A percentile compares a stretch with the other conserved stretches of the same genome.
These are phyloP conservation scores for Candida peoriensis DNA, from an alignment of 805 yeast genomes.

Conservation along the genomic window DNA sequence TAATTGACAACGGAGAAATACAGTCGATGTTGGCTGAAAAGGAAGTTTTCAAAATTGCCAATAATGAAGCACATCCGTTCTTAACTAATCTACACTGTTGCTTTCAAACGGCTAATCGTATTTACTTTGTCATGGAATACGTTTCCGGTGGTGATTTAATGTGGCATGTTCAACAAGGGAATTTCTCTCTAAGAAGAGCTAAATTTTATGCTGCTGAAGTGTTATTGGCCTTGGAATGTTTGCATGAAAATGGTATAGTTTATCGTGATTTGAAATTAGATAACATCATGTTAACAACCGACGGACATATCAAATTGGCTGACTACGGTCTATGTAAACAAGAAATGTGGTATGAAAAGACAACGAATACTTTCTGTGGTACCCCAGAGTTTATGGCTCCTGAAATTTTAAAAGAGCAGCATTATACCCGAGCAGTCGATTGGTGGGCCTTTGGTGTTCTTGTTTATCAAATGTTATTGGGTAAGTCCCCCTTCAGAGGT, in stretches of 20 bases:
- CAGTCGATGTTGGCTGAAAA: conserved; percentile 94
- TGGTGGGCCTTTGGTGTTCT: conserved; percentile 99
- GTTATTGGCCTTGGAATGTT: conserved; percentile 79
- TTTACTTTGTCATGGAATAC: conserved; percentile 97
- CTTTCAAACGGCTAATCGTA: conserved; percentile 96
- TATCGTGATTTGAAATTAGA: conserved; percentile 96
- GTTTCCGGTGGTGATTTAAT: conserved; percentile 97
- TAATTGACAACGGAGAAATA: conserved; percentile 92
- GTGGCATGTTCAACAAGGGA: conserved; percentile 97
- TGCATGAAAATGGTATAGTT: conserved; percentile 93
- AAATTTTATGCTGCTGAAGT: conserved; percentile 98
- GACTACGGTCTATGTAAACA: conserved; percentile 98
- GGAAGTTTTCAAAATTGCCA: conserved; percentile 79
- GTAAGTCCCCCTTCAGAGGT: conserved; percentile 96
- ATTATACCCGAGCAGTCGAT: conserved; percentile 90
- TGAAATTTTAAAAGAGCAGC: conserved; percentile 89
- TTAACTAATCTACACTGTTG: conserved; percentile 87
- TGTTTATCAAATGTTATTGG: conserved; percentile 91
- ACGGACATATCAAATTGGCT: conserved; percentile 94
- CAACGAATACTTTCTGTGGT: conserved; percentile 95
- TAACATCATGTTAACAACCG: conserved; percentile 80
- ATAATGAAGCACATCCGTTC: conserved; percentile 88
- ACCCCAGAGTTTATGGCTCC: conserved; percentile 99
- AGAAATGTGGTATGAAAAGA: conserved; percentile 77
- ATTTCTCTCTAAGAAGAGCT: conserved; percentile 86